These are phyloP conservation scores for Wallacemonas sp. DNA, from an alignment of 208 protist species.

Conservation along the genomic window DNA sequence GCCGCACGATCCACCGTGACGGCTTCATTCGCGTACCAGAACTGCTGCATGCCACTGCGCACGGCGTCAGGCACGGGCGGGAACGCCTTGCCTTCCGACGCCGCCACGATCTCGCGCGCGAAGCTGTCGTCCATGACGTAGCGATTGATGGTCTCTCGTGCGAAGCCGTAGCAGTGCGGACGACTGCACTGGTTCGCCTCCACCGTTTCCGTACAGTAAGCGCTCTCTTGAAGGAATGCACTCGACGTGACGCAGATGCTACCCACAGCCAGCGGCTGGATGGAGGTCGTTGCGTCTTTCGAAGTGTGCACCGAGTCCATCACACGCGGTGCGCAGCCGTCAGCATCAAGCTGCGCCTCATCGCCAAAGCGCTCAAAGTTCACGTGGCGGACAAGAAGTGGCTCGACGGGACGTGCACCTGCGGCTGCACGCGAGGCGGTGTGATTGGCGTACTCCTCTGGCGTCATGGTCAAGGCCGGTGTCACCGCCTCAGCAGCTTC, in stretches of 20 bases:
- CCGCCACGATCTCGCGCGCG: slow-evolving; percentile 31
- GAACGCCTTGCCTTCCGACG: slow-evolving; percentile 28
- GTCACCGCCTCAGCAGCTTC: neutral
- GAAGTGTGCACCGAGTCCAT: neutral
- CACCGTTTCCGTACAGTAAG: slow-evolving; percentile 33
- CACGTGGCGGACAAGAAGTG: neutral
- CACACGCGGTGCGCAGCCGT: slow-evolving; percentile 31
- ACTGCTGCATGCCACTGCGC: slow-evolving; percentile 18
- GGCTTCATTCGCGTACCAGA: slow-evolving; percentile 52
- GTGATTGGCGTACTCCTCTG: neutral
- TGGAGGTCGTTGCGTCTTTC: neutral
- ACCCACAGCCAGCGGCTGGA: slow-evolving; percentile 28
- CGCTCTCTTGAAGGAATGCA: slow-evolving; percentile 39
- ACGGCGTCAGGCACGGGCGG: slow-evolving; percentile 31
- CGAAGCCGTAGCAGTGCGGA: slow-evolving; percentile 37
- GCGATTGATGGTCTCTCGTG: slow-evolving; percentile 3
- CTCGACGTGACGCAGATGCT: slow-evolving; percentile 56
- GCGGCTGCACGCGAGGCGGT: too few species aligned
- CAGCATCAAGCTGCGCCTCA: slow-evolving; percentile 23
- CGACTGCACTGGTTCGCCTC: slow-evolving; percentile 48
- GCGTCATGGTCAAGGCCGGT: neutral
- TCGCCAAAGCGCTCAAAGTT: slow-evolving; percentile 10
- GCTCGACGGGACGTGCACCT: too few species aligned
- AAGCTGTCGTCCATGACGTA: slow-evolving; percentile 27
- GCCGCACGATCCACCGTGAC: slow-evolving; percentile 15